Conservation (phyloP, 225 moss, liverwort and hornwort species). For the Lunularia cruciata region DNA sequence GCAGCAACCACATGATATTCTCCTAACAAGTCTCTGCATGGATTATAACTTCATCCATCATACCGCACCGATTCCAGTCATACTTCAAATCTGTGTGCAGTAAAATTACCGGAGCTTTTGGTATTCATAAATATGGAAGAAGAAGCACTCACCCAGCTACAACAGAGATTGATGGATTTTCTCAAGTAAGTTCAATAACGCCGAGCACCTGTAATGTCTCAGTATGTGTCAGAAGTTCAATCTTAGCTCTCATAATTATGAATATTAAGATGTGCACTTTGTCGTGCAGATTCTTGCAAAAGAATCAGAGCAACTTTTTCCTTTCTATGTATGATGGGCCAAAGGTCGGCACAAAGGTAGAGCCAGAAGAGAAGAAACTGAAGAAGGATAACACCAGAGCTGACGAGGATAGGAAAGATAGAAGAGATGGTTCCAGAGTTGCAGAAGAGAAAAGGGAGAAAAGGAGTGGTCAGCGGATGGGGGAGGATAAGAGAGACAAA, state of each 20-base stretch:
- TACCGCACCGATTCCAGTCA: no score
- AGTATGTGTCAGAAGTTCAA: no score
- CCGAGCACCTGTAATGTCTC: no score
- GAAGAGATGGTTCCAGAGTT: conserved; percentile 31
- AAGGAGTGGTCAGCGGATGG: conserved; percentile 18
- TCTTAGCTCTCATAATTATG: no score
- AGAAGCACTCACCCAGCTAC: conserved; percentile 71
- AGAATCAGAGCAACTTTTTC: conserved; percentile 80
- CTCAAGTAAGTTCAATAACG: conserved; percentile 47
- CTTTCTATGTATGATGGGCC: conserved; percentile 64
- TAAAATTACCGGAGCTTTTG: conserved; percentile 85
- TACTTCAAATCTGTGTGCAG: conserved; percentile 30
- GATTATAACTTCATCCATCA: neutral
- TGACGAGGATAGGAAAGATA: conserved; percentile 30
- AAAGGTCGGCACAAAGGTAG: conserved; percentile 25
- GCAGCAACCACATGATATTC: no score
- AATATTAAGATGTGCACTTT: neutral
- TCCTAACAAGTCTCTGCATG: no score
- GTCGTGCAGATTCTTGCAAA: conserved; percentile 62
- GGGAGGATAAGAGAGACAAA: conserved; percentile 38
- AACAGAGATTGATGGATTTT: conserved; percentile 81
- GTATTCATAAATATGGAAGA: conserved; percentile 88
- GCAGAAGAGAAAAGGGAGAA: conserved; percentile 40
- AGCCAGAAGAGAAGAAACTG: conserved; percentile 37
- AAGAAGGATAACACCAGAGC: conserved; percentile 32